Conservation (phyloP, 805 yeast species). For the Candida berthetii region DNA sequence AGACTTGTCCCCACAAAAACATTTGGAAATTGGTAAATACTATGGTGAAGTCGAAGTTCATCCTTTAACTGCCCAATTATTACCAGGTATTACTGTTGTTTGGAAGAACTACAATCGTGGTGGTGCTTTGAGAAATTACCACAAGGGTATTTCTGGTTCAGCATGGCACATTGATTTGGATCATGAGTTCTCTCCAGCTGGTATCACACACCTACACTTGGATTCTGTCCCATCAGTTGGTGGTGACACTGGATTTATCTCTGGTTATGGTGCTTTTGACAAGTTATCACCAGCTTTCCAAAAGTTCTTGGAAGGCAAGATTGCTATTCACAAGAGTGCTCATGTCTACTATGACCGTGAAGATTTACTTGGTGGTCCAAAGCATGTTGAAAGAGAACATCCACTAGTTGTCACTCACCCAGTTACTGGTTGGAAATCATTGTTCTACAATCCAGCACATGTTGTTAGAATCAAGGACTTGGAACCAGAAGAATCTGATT, state of each 20-base stretch:
- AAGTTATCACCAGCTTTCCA: constrained; percentile 46
- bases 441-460: constrained; percentile 43
- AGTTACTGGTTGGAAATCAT: constrained; percentile 54
- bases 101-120: constrained; percentile 6
- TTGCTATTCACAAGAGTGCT: constrained; percentile 37
- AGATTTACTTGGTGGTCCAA: constrained; percentile 39
- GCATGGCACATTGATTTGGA: constrained; percentile 48
- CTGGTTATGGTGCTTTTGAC: constrained; percentile 52
- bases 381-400: constrained; percentile 43
- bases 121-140: constrained; percentile 1
- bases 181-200: constrained; percentile 51
- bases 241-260: constrained; percentile 50
- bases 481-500: constrained; percentile 38
- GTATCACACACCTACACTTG: constrained; percentile 43
- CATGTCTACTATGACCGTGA: constrained; percentile 32
- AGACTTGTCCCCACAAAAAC: constrained; percentile 34
- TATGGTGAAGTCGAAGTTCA: constrained; percentile 38
- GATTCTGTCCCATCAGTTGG: constrained; percentile 44
- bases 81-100: constrained; percentile 32
- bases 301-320: constrained; percentile 46
- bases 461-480: constrained; percentile 44
- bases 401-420: constrained; percentile 57
- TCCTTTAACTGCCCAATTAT: constrained; percentile 25
- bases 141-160: constrained; percentile 16
- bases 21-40: constrained; percentile 36